Conservation (phyloP, 768 basidiomycete species). For the Tubosaeta sp. region DNA sequence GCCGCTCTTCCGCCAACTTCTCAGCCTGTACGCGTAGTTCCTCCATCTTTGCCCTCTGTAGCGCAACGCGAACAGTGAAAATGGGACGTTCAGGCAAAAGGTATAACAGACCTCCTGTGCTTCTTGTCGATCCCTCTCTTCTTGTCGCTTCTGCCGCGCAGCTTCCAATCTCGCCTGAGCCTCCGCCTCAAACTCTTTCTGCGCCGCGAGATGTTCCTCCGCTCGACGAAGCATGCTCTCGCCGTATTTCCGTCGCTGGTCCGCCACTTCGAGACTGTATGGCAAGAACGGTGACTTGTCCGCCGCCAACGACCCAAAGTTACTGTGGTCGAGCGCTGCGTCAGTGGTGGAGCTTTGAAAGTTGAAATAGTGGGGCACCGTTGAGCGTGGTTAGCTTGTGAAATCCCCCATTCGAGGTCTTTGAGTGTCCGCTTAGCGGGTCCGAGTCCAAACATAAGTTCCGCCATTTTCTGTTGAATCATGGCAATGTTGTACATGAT, state of each 20-base stretch:
- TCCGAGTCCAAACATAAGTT: constrained; percentile 73
- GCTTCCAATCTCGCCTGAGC: constrained; percentile 67
- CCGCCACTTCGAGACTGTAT: constrained; percentile 83
- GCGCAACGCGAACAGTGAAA: background rate
- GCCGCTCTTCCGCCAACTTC: constrained; percentile 75
- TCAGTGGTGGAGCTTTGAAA: background rate
- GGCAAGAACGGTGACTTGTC: constrained; percentile 68
- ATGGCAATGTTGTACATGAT: constrained; percentile 95
- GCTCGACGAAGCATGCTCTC: constrained; percentile 78
- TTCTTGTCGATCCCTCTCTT: constrained; percentile 67
- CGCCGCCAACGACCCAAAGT: constrained; percentile 79
- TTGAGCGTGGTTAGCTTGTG: constrained; percentile 82
- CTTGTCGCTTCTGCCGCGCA: constrained; percentile 73
- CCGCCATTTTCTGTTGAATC: constrained; percentile 95
- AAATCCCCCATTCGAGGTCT: constrained; percentile 74
- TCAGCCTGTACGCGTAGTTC: constrained; percentile 67
- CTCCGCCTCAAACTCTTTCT: constrained; percentile 69
- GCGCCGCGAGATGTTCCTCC: constrained; percentile 72
- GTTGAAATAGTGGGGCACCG: constrained; percentile 42
- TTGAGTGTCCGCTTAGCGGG: constrained; percentile 74
- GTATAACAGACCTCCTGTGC: constrained; percentile 54
- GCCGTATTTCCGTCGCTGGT: constrained; percentile 87
- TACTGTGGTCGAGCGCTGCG: constrained; percentile 35
- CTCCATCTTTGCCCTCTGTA: constrained; percentile 57
- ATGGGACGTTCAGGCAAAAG: background rate